These are phyloP conservation scores for Diaporthe australafricana DNA, from an alignment of 2,329 filamentous ascomycete species.

Conservation along the genomic window DNA sequence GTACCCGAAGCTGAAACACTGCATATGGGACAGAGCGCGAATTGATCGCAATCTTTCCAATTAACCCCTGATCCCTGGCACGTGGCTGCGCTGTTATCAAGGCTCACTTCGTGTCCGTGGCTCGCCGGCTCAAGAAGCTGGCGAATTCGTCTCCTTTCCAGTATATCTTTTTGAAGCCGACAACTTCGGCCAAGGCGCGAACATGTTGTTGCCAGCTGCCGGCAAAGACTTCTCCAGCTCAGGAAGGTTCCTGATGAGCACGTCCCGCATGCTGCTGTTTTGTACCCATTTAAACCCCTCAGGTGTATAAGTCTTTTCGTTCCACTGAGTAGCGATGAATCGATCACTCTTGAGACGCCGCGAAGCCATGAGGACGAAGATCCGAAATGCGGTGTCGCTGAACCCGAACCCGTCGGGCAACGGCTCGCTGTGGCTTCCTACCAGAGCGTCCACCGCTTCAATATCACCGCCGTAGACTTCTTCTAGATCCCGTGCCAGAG, in stretches of 20 bases:
- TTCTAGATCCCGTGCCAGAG: conserved; percentile 44
- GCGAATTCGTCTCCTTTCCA: conserved; percentile 9
- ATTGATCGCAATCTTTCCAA: no score
- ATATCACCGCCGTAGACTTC: conserved; percentile 55
- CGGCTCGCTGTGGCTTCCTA: conserved; percentile 56
- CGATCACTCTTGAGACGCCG: conserved; percentile 56
- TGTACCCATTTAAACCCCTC: conserved; percentile 58
- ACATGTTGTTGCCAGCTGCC: not conserved
- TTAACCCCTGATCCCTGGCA: not conserved
- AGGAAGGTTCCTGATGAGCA: conserved; percentile 42
- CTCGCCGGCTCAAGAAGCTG: not conserved
- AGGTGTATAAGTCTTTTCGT: conserved; percentile 52
- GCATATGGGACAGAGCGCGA: no score
- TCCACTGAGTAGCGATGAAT: conserved; percentile 56
- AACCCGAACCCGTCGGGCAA: conserved; percentile 59
- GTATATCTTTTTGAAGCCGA: not conserved
- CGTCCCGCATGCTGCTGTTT: conserved; percentile 54
- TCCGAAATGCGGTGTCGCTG: conserved; percentile 58
- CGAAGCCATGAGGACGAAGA: conserved; percentile 59
- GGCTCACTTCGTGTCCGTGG: no score
- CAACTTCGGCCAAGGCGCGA: conserved; percentile 18
- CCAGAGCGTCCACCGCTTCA: conserved; percentile 54
- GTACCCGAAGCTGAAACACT: no score
- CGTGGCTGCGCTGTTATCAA: no score
- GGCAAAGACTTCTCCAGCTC: not conserved